phyloP scores from a whole-genome alignment of 306 rosid genomes.

The Castanea mollissima region DNA sequence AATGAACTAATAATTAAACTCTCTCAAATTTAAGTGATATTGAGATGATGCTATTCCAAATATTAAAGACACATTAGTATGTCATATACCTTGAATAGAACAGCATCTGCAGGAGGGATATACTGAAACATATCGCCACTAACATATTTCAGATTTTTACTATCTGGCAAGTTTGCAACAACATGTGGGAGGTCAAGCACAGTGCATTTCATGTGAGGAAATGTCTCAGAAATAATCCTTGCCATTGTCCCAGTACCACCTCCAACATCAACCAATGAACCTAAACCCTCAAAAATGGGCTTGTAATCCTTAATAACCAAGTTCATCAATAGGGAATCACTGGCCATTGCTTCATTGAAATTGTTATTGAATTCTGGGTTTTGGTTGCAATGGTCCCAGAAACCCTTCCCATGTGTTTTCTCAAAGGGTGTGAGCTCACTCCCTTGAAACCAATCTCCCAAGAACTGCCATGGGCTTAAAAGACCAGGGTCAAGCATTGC shows the following conservation, averaged over 20 bases:
- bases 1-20: too few relatives aligned
- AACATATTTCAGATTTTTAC: conserved; percentile 40
- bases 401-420: conserved; percentile 30
- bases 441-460: conserved; percentile 36
- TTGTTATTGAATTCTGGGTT: background rate
- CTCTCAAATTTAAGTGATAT: too few relatives aligned
- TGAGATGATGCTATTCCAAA: too few relatives aligned
- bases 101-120: conserved; percentile 45
- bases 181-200: conserved; percentile 50
- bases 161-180: conserved; percentile 29
- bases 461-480: conserved; percentile 23
- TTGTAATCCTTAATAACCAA: conserved; percentile 30
- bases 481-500: conserved; percentile 18
- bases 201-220: conserved; percentile 47
- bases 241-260: conserved; percentile 25
- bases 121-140: conserved; percentile 52
- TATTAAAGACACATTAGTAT: too few relatives aligned
- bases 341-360: conserved; percentile 42
- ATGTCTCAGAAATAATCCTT: conserved; percentile 32
- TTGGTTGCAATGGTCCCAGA: conserved; percentile 31
- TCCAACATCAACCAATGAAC: conserved; percentile 37
- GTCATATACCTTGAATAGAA: conserved; percentile 36
- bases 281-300: conserved; percentile 43
- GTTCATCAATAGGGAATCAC: conserved; percentile 45
- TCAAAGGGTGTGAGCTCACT: conserved; percentile 21